phyloP scores from a whole-genome alignment of 2,329 filamentous ascomycete species.

The Trichophyton equinum region DNA sequence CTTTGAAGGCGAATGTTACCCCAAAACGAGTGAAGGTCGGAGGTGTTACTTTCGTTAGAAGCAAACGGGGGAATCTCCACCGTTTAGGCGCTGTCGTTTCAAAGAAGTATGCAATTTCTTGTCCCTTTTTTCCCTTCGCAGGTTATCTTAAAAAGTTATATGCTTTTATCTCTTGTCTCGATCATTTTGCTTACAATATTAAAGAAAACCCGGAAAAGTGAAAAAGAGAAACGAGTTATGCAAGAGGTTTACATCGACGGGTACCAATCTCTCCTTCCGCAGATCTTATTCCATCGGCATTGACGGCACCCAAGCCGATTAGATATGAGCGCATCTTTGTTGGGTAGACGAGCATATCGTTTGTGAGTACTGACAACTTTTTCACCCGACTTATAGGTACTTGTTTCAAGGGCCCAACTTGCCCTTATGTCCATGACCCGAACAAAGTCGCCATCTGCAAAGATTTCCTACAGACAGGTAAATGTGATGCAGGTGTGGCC shows the following conservation, averaged over 20 bases:
- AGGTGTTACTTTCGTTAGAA: slow-evolving; percentile 71
- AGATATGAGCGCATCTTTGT: slow-evolving; percentile 4
- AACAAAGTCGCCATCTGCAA: slow-evolving; percentile 84
- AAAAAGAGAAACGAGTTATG: slow-evolving; percentile 63
- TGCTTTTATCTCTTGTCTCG: not conserved
- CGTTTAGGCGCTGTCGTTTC: slow-evolving; percentile 62
- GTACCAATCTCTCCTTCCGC: slow-evolving; percentile 34
- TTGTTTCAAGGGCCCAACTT: slow-evolving; percentile 68
- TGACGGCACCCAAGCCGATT: slow-evolving; percentile 6
- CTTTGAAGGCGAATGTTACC: slow-evolving; percentile 51
- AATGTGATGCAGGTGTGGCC: slow-evolving; percentile 60
- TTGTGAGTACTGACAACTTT: slow-evolving; percentile 21
- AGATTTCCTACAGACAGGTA: slow-evolving; percentile 65
- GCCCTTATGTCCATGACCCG: slow-evolving; percentile 72
- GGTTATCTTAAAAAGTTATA: no score
- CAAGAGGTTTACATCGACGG: slow-evolving; percentile 49
- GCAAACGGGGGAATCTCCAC: slow-evolving; percentile 77
- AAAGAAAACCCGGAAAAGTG: slow-evolving; percentile 35
- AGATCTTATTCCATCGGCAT: slow-evolving; percentile 10
- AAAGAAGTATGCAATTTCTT: slow-evolving; percentile 53
- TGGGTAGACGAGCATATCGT: slow-evolving; percentile 12
- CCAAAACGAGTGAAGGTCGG: slow-evolving; percentile 62
- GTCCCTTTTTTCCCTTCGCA: not conserved
- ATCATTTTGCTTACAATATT: slow-evolving; percentile 12
- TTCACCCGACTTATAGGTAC: slow-evolving; percentile 48